Evolutionary conservation across 129 eudicot genomes (phyloP).

Genomic region (Smallanthus sonchifolius): DNA sequence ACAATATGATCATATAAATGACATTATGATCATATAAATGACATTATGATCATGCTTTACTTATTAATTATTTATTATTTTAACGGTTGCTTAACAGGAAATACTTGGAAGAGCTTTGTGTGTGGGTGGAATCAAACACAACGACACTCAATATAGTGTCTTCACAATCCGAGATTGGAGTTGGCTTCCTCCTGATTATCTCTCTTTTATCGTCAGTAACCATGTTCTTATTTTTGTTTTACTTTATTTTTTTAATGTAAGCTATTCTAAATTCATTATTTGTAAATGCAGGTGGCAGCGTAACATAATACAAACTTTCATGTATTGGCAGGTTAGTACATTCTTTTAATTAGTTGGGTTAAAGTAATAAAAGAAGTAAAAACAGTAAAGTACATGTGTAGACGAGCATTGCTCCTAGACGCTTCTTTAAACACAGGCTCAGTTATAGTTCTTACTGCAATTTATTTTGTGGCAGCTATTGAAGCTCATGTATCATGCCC

Average conservation of each 20-base stretch:
- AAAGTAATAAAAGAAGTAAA: background rate
- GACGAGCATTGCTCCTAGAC: background rate
- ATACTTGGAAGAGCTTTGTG: constrained; percentile 87
- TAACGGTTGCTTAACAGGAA: constrained; percentile 44
- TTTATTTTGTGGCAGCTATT: constrained; percentile 50
- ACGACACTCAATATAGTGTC: constrained; percentile 81
- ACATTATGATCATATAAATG: background rate
- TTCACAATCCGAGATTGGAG: constrained; percentile 94
- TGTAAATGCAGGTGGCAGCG: constrained; percentile 84
- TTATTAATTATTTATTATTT: background rate
- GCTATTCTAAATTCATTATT: background rate
- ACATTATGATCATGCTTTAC: background rate
- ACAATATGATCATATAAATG: background rate
- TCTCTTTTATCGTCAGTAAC: constrained; percentile 84
- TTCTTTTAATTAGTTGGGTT: background rate
- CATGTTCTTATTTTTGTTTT: background rate
- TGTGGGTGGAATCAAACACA: constrained; percentile 95
- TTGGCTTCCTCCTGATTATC: constrained; percentile 73
- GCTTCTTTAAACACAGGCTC: background rate
- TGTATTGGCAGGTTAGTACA: constrained; percentile 95
- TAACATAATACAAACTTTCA: constrained; percentile 78
- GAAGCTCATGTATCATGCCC: constrained; percentile 98
- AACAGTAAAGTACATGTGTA: background rate
- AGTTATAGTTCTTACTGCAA: background rate
- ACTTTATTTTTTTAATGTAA: background rate